Percentiles rank a stretch among this genome's conserved stretches.
These are phyloP conservation scores for Endocarpon pusillum DNA, from an alignment of 495 filamentous ascomycete species.

Conservation along the genomic window DNA sequence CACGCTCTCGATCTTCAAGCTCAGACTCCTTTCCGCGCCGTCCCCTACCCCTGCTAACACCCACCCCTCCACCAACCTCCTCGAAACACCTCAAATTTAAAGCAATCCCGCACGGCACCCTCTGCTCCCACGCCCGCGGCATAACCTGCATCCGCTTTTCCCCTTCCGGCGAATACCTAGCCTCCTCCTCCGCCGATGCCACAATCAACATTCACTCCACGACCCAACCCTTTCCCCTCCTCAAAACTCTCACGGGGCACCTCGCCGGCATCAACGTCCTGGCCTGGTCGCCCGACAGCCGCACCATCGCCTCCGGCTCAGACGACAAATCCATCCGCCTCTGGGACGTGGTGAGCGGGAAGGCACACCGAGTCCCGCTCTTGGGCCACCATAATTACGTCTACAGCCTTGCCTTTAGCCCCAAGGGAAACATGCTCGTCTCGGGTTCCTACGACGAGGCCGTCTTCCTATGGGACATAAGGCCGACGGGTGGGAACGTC, in stretches of 20 bases:
- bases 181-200: no score
- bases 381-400: slow-evolving; percentile 91
- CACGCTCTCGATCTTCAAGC: no score
- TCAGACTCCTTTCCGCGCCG: no score
- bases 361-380: slow-evolving; percentile 46
- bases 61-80: slow-evolving; percentile 3
- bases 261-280: slow-evolving; percentile 80
- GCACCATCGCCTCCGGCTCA: slow-evolving; percentile 72
- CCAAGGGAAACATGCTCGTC: slow-evolving; percentile 90
- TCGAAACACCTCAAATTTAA: slow-evolving; percentile 22
- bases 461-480: slow-evolving; percentile 89
- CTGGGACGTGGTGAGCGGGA: slow-evolving; percentile 67
- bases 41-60: slow-evolving; percentile 24
- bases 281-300: slow-evolving; percentile 78
- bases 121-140: slow-evolving; percentile 11
- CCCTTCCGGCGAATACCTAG: no score
- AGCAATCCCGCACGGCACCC: no score
- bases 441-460: slow-evolving; percentile 95
- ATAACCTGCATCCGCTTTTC: slow-evolving; percentile 8
- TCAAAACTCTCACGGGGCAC: slow-evolving; percentile 85
- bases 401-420: slow-evolving; percentile 80
- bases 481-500: slow-evolving; percentile 54
- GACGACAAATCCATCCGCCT: slow-evolving; percentile 93
- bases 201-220: no score
- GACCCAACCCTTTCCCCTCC: no score